Evolutionary conservation across 106 monocot genomes (phyloP).

Genomic region (Platanthera guangdongensis): DNA sequence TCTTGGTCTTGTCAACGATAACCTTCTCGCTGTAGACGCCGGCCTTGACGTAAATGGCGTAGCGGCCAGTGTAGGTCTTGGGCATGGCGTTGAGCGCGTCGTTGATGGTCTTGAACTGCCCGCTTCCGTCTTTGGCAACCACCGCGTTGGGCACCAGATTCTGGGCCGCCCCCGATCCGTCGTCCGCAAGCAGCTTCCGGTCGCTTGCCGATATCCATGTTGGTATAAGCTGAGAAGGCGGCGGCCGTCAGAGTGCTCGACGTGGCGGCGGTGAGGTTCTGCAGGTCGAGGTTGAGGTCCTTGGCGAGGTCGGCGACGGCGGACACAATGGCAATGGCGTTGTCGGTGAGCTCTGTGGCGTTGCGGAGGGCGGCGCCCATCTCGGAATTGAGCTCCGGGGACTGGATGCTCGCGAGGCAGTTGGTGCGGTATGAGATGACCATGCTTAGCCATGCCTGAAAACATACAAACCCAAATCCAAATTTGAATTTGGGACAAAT

Average conservation of each 20-base stretch:
- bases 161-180: neutral
- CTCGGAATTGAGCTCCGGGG: conserved; percentile 29
- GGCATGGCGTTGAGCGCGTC: conserved; percentile 34
- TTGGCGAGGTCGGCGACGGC: conserved; percentile 14
- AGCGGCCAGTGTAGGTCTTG: conserved; percentile 12
- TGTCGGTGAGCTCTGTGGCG: conserved; percentile 48
- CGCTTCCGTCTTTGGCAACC: conserved; percentile 55
- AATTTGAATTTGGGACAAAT: no score
- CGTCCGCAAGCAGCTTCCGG: conserved; percentile 34
- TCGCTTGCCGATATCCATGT: conserved; percentile 25
- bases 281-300: conserved; percentile 8
- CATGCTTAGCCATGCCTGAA: conserved; percentile 41
- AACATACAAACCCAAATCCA: no score
- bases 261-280: neutral
- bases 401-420: conserved; percentile 48
- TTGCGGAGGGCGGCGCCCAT: conserved; percentile 25
- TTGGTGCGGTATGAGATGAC: conserved; percentile 58
- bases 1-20: conserved; percentile 17
- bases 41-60: conserved; percentile 58
- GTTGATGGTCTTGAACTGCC: conserved; percentile 43
- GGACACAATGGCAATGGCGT: conserved; percentile 57
- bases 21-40: conserved; percentile 40
- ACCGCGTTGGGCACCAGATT: conserved; percentile 25
- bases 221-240: conserved; percentile 21
- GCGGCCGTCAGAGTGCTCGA: neutral